phyloP scores from a whole-genome alignment of 192 early-diverging fungal species.

The Coemansia sp. region DNA sequence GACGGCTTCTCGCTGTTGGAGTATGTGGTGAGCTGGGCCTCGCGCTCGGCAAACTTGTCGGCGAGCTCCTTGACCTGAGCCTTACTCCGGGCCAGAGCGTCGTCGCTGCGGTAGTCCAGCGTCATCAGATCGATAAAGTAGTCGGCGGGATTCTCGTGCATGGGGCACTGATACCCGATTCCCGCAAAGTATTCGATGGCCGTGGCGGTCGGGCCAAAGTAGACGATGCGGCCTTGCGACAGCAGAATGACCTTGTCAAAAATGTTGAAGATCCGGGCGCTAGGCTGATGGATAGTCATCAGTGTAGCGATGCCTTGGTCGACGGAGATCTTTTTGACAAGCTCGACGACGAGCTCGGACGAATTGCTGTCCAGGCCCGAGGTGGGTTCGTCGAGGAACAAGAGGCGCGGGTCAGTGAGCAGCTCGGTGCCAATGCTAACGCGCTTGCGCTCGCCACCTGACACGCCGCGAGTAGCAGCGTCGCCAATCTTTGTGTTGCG shows the following conservation, averaged over 20 bases:
- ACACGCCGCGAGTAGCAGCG: constrained; percentile 53
- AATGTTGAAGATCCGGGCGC: constrained; percentile 75
- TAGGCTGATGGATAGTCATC: constrained; percentile 92
- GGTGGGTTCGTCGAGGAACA: constrained; percentile 63
- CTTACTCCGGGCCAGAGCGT: constrained; percentile 40
- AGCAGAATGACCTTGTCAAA: constrained; percentile 85
- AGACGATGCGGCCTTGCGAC: constrained; percentile 65
- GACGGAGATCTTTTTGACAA: constrained; percentile 64
- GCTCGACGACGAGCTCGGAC: constrained; percentile 65
- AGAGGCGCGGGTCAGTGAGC: constrained; percentile 59
- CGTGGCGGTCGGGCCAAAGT: constrained; percentile 57
- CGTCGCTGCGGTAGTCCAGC: constrained; percentile 56
- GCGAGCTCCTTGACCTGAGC: constrained; percentile 48
- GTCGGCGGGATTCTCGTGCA: constrained; percentile 75
- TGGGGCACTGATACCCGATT: constrained; percentile 65
- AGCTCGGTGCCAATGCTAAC: constrained; percentile 57
- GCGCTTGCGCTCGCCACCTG: constrained; percentile 62
- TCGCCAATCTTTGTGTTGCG: constrained; percentile 62
- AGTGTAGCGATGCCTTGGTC: constrained; percentile 70
- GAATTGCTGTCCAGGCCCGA: constrained; percentile 76
- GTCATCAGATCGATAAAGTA: constrained; percentile 69
- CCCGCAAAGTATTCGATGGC: constrained; percentile 56
- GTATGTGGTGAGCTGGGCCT: neutral
- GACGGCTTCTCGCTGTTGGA: constrained; percentile 9
- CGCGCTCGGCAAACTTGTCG: constrained; percentile 31